Evolutionary conservation across 2,329 filamentous ascomycete genomes (phyloP).

Genomic region (Fusarium chuoi): DNA sequence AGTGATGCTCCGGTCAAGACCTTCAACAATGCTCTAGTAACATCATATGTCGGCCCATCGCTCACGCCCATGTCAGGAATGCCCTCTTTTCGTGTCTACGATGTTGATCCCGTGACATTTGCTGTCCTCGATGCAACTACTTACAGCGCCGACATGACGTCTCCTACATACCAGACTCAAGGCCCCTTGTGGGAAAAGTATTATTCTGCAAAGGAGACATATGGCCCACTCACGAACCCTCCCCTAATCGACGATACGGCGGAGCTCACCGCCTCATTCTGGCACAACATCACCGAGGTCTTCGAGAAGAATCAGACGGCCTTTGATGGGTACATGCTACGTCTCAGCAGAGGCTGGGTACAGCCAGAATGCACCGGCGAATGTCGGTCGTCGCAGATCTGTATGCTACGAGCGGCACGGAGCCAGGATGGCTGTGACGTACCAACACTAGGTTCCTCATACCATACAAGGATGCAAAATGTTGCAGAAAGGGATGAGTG

Average conservation of each 20-base stretch:
- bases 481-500: constrained; percentile 43
- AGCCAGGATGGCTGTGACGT: constrained; percentile 62
- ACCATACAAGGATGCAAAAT: constrained; percentile 45
- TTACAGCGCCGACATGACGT: constrained; percentile 64
- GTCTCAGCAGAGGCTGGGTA: constrained; percentile 60
- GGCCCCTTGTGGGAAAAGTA: constrained; percentile 64
- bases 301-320: constrained; percentile 56
- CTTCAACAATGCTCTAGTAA: constrained; percentile 56
- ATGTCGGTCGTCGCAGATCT: constrained; percentile 60
- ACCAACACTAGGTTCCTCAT: constrained; percentile 49
- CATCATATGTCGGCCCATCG: constrained; percentile 65
- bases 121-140: constrained; percentile 63
- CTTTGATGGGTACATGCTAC: constrained; percentile 59
- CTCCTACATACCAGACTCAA: constrained; percentile 54
- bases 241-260: constrained; percentile 51
- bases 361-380: constrained; percentile 53
- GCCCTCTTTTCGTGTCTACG: constrained; percentile 68
- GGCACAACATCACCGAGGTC: constrained; percentile 65
- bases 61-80: constrained; percentile 66
- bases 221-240: constrained; percentile 58
- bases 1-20: constrained; percentile 55
- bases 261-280: constrained; percentile 66
- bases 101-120: constrained; percentile 67
- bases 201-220: constrained; percentile 66
- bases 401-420: constrained; percentile 62